Base-by-base conservation (phyloP, 2,329 filamentous ascomycete genomes). In the Rasamsonia emersonii region DNA sequence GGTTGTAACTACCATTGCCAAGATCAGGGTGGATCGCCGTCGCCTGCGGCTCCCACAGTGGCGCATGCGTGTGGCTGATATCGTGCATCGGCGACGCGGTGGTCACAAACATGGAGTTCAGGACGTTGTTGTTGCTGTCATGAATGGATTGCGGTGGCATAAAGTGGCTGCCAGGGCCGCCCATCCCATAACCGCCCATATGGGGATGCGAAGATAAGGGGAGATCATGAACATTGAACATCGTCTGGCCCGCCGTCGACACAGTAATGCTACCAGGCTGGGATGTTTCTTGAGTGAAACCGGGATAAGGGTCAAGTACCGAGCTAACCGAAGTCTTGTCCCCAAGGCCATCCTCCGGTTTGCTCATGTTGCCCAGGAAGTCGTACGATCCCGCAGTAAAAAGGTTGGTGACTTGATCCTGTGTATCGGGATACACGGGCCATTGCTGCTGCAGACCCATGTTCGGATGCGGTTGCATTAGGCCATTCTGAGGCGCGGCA, bases 151-250 rank as follows among this genome's bases (percentile, higher is more conserved):
- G 56, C 6, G 52, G 39, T 5, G 50, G 47, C 26, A 57, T 45
- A 31, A 56, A 60, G 11, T 60, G 56, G 23, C 38, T 39, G 25
- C 37, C 37, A 19, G 58, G 53, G 15, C 52, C 49, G 20, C 47
- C 42, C 33, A 60, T 45, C 10, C 33, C 36, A 35, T 59, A 60
- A 15, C 44, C 47, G 9, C 39, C 32, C 3, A 59, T 41, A 18
- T 44, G 43, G 3, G 47, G 42, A 24, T 58, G 54, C 4, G 54
- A 47, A 3, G 55, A 44, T 10, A 60, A 44, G 2, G 53, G 45
- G 7, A 59, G 35, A 21, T 57, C 56, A n/a, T 57, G 49, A 18
- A 58, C 45, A 28, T 51, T 56, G 9, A 60, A 47, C 47, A 60
- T 52, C 23, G 49, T 39, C 2, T 52, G 45, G 14, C 46, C 46